Evolutionary conservation across 73 alveolate species (phyloP).

Genomic region (Paramecium caudatum): DNA sequence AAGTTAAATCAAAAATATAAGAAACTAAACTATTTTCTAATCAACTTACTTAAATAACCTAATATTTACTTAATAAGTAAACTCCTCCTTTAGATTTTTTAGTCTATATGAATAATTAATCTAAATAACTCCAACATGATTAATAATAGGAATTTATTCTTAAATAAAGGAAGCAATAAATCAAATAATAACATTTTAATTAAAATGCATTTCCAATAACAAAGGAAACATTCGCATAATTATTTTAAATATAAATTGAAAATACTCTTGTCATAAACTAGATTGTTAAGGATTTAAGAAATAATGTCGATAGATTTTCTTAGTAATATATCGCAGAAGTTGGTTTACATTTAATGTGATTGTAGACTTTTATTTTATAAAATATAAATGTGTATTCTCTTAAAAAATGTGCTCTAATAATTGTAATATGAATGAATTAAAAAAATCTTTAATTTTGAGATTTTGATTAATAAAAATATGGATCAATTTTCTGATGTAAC

Average conservation of each 20-base stretch:
- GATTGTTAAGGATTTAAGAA: constrained; percentile 24
- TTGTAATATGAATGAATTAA: no score
- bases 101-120: constrained; percentile 50
- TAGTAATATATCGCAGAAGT: constrained; percentile 46
- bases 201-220: not conserved
- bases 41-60: not conserved
- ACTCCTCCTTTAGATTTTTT: constrained; percentile 44
- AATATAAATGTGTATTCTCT: not conserved
- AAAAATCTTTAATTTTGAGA: not conserved
- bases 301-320: constrained; percentile 2
- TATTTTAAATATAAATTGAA: constrained; percentile 10
- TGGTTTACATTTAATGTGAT: constrained; percentile 33
- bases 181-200: not conserved
- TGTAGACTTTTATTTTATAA: not conserved
- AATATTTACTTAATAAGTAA: constrained; percentile 30
- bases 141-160: not conserved
- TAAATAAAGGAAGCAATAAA: not conserved
- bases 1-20: not conserved
- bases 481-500: not conserved
- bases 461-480: not conserved
- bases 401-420: not conserved
- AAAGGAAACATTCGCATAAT: not conserved
- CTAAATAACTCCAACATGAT: constrained; percentile 10
- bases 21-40: constrained; percentile 6
- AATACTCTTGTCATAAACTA: not conserved